Evolutionary conservation across 768 basidiomycete genomes (phyloP).

Genomic region (Lactarius hatsudake): DNA sequence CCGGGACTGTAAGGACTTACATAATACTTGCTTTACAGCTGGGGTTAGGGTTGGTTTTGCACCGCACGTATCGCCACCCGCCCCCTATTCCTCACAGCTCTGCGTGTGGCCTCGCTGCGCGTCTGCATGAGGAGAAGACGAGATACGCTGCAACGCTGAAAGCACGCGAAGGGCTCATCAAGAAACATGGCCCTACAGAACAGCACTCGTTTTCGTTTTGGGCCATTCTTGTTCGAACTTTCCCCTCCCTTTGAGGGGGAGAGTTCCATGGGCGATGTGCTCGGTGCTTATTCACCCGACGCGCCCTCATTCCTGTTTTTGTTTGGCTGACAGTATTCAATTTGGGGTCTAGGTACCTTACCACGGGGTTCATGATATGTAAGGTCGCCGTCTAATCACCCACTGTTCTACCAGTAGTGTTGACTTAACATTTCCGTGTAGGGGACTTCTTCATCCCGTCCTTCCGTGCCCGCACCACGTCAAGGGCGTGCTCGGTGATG

Average conservation of each 20-base stretch:
- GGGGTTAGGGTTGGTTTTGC: too few relatives aligned
- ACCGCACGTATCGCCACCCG: too few relatives aligned
- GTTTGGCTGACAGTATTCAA: neutral
- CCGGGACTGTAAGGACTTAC: too few relatives aligned
- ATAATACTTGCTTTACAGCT: too few relatives aligned
- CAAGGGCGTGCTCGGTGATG: conserved; percentile 50
- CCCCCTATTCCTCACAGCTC: too few relatives aligned
- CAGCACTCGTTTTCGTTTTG: neutral
- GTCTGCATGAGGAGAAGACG: neutral
- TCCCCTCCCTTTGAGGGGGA: neutral
- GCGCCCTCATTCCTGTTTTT: neutral
- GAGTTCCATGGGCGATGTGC: neutral
- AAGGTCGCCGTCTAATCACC: neutral
- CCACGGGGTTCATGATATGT: neutral
- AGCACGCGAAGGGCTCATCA: conserved; percentile 2
- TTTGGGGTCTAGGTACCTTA: conserved; percentile 7
- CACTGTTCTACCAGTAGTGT: too few relatives aligned
- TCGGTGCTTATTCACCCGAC: neutral
- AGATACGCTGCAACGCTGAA: neutral
- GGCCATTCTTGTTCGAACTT: neutral
- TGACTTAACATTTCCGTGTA: neutral
- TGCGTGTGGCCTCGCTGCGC: neutral
- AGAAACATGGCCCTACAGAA: conserved; percentile 4
- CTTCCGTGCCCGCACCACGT: conserved; percentile 47
- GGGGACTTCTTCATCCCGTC: conserved; percentile 55